Evolutionary conservation across 225 moss, liverwort and hornwort genomes (phyloP).

Genomic region (Takakia lepidozioides): DNA sequence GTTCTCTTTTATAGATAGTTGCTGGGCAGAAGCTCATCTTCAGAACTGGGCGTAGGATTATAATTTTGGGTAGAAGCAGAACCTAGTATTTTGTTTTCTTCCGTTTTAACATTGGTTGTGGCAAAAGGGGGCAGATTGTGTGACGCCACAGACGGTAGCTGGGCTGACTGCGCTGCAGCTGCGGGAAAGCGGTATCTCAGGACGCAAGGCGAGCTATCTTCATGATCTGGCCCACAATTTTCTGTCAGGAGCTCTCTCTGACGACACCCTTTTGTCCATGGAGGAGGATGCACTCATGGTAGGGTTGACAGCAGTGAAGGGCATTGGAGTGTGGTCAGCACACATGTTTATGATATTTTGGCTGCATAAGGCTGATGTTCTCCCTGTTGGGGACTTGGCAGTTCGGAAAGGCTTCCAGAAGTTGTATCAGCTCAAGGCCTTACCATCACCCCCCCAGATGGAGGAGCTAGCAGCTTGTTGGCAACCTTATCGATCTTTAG

Average conservation of each 20-base stretch:
- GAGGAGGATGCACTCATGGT: slow-evolving; percentile 65
- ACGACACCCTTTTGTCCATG: slow-evolving; percentile 46
- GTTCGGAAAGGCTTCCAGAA: slow-evolving; percentile 84
- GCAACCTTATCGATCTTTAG: slow-evolving; percentile 77
- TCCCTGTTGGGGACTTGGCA: slow-evolving; percentile 79
- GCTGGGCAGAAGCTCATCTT: background rate
- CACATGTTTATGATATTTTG: slow-evolving; percentile 99
- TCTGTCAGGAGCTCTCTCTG: slow-evolving; percentile 47
- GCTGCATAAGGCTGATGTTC: slow-evolving; percentile 76
- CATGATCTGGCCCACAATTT: slow-evolving; percentile 79
- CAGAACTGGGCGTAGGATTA: background rate
- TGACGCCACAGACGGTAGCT: slow-evolving; percentile 39
- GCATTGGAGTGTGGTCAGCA: slow-evolving; percentile 90
- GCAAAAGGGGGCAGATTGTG: slow-evolving; percentile 24
- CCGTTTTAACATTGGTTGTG: background rate
- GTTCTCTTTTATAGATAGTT: background rate
- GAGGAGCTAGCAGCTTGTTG: slow-evolving; percentile 54
- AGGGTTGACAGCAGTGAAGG: slow-evolving; percentile 78
- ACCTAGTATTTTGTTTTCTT: background rate
- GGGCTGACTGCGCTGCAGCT: slow-evolving; percentile 51
- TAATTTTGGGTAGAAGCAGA: too few relatives aligned
- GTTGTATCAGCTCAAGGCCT: slow-evolving; percentile 45
- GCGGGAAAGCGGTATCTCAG: slow-evolving; percentile 63
- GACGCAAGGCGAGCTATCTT: slow-evolving; percentile 68
- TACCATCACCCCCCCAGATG: slow-evolving; percentile 55